phyloP scores from a whole-genome alignment of 2,329 filamentous ascomycete genomes.

The Fusarium nisikadoi region DNA sequence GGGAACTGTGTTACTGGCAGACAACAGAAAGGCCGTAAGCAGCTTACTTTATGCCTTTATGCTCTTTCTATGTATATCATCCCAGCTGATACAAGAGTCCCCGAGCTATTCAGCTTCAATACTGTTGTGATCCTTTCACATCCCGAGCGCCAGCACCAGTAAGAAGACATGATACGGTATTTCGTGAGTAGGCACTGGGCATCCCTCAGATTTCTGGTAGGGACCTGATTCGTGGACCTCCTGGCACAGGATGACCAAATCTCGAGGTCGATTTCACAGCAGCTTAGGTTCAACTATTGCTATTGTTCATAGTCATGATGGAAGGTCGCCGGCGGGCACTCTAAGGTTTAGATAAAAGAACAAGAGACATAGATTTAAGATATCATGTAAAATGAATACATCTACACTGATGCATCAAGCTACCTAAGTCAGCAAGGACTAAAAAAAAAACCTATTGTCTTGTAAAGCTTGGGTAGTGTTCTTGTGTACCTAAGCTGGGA shows the following conservation, averaged over 20 bases:
- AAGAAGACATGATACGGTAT: slow-evolving; percentile 59
- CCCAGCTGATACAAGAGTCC: slow-evolving; percentile 22
- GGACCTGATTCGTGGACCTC: slow-evolving; percentile 48
- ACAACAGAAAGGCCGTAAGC: slow-evolving; percentile 39
- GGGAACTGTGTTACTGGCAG: slow-evolving; percentile 13
- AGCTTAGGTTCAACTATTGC: slow-evolving; percentile 35
- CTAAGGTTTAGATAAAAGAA: neutral
- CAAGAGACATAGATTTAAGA: neutral
- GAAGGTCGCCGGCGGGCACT: neutral
- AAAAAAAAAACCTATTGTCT: neutral
- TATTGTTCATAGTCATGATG: slow-evolving; percentile 7
- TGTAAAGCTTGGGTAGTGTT: neutral
- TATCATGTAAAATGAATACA: neutral
- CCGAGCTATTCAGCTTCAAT: slow-evolving; percentile 56
- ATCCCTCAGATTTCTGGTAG: slow-evolving; percentile 44
- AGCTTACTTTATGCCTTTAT: slow-evolving; percentile 27
- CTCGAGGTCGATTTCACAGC: slow-evolving; percentile 32
- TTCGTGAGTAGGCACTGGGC: slow-evolving; percentile 40
- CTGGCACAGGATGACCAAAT: slow-evolving; percentile 42
- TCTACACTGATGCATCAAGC: neutral
- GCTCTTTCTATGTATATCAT: slow-evolving; percentile 23
- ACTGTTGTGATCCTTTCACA: slow-evolving; percentile 75
- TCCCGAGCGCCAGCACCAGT: slow-evolving; percentile 65
- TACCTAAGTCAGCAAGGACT: neutral
- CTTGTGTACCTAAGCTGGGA: neutral